These are phyloP conservation scores for Xylaria scruposa DNA, from an alignment of 495 filamentous ascomycete species.

Conservation along the genomic window DNA sequence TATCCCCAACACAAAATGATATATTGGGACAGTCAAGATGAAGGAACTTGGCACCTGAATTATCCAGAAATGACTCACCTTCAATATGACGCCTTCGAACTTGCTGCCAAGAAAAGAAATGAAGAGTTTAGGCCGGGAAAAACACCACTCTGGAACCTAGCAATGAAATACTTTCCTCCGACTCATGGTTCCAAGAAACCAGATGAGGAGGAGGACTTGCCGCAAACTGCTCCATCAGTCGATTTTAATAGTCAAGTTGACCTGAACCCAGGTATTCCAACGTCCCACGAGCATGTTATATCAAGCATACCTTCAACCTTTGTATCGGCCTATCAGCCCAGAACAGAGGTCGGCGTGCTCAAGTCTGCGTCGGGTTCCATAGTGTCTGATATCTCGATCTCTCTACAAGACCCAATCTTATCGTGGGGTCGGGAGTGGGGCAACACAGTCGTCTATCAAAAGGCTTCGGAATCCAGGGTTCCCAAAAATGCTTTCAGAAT, in stretches of 20 bases:
- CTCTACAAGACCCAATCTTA: slow-evolving; percentile 67
- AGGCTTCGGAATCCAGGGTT: slow-evolving; percentile 67
- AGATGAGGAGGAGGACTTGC: slow-evolving; percentile 13
- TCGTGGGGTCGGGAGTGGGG: slow-evolving; percentile 74
- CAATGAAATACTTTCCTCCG: slow-evolving; percentile 57
- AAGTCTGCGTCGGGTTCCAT: slow-evolving; percentile 54
- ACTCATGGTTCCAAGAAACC: slow-evolving; percentile 23
- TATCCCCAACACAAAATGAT: slow-evolving; percentile 53
- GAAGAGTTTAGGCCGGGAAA: slow-evolving; percentile 55
- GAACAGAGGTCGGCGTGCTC: slow-evolving; percentile 41
- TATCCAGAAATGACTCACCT: slow-evolving; percentile 63
- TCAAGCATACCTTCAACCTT: slow-evolving; percentile 27
- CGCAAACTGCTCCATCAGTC: slow-evolving; percentile 11
- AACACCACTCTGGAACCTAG: slow-evolving; percentile 52
- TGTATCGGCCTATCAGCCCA: slow-evolving; percentile 9
- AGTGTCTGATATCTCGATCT: slow-evolving; percentile 61
- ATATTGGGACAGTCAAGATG: slow-evolving; percentile 58
- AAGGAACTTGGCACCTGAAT: slow-evolving; percentile 55
- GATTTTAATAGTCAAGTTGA: slow-evolving; percentile 30
- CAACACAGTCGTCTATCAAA: slow-evolving; percentile 68
- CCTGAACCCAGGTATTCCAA: slow-evolving; percentile 31
- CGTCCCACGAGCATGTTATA: slow-evolving; percentile 26
- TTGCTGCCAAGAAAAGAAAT: slow-evolving; percentile 46
- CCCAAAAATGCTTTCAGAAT: slow-evolving; percentile 84
- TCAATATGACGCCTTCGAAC: slow-evolving; percentile 53